These are phyloP conservation scores for Orbilia blumenaviensis DNA, from an alignment of 2,329 filamentous ascomycete species.

Conservation along the genomic window DNA sequence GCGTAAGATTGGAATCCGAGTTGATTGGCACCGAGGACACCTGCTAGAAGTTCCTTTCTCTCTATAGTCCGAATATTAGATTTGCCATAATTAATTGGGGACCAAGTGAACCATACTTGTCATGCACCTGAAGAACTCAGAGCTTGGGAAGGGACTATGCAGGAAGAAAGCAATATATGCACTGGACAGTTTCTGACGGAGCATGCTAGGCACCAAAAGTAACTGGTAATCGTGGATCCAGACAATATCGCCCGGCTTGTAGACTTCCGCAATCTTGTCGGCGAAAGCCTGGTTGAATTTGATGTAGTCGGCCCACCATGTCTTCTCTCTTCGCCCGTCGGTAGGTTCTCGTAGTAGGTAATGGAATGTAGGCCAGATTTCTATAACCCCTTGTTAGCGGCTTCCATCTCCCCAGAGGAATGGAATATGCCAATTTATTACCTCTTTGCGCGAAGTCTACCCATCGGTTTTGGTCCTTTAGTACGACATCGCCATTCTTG, in stretches of 20 bases:
- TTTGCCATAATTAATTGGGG: neutral
- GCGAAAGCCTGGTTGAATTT: conserved; percentile 93
- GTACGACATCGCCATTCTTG: conserved; percentile 72
- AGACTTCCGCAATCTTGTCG: conserved; percentile 84
- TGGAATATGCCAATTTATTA: conserved; percentile 27
- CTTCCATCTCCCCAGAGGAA: neutral
- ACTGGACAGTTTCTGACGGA: conserved; percentile 84
- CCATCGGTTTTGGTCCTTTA: conserved; percentile 88
- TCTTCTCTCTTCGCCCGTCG: conserved; percentile 80
- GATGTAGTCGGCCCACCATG: conserved; percentile 91
- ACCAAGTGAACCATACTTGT: conserved; percentile 47
- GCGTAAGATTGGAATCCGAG: conserved; percentile 95
- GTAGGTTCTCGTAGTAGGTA: conserved; percentile 91
- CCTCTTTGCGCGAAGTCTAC: conserved; percentile 83
- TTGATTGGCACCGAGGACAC: conserved; percentile 88
- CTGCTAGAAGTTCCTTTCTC: conserved; percentile 88
- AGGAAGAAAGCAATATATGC: conserved; percentile 96
- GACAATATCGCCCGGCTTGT: conserved; percentile 91
- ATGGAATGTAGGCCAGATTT: conserved; percentile 91
- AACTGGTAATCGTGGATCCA: conserved; percentile 95
- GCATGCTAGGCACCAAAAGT: conserved; percentile 84
- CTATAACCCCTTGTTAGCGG: conserved; percentile 59
- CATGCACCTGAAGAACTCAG: conserved; percentile 90
- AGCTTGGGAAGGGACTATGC: conserved; percentile 93
- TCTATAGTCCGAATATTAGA: conserved; percentile 65